These are phyloP conservation scores for Elaeagnus macrophylla DNA, from an alignment of 306 rosid species.

Conservation along the genomic window DNA sequence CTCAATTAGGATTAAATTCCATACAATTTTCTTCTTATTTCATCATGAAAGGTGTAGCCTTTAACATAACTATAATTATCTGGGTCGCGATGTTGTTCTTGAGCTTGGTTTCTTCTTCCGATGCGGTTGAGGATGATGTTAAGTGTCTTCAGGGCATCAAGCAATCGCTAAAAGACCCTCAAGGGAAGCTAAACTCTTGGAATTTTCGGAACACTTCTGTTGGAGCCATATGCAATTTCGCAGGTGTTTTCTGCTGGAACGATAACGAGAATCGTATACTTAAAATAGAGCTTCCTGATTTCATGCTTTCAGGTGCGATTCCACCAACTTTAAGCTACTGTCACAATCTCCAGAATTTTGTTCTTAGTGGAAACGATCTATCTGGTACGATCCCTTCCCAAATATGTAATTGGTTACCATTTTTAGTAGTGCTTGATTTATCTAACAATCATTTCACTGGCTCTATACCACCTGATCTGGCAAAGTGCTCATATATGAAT, in stretches of 20 bases:
- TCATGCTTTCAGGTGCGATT: slow-evolving; percentile 46
- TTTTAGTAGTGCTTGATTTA: slow-evolving; percentile 51
- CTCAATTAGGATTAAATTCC: not conserved
- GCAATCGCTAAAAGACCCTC: slow-evolving; percentile 27
- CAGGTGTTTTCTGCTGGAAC: slow-evolving; percentile 75
- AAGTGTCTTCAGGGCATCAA: slow-evolving; percentile 51
- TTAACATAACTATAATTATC: not conserved
- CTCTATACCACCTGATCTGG: slow-evolving; percentile 42
- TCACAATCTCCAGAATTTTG: slow-evolving; percentile 43
- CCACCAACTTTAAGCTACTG: slow-evolving; percentile 53
- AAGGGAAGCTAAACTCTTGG: slow-evolving; percentile 32
- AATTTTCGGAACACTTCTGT: slow-evolving; percentile 48
- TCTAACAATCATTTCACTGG: slow-evolving; percentile 49
- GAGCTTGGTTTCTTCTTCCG: slow-evolving; percentile 20
- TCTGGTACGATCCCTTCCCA: slow-evolving; percentile 45
- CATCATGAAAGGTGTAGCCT: slow-evolving; percentile 8
- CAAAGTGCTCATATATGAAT: slow-evolving; percentile 55
- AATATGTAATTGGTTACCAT: slow-evolving; percentile 67
- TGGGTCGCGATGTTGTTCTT: slow-evolving; percentile 14
- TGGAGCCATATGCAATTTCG: slow-evolving; percentile 53
- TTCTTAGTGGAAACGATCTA: slow-evolving; percentile 52
- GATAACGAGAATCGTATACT: slow-evolving; percentile 59
- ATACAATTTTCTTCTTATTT: not conserved
- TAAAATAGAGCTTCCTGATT: slow-evolving; percentile 34
- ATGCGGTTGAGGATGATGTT: slow-evolving; percentile 43